Base-by-base conservation (phyloP, 148 eudicot genomes). In the Silene uniflora region DNA sequence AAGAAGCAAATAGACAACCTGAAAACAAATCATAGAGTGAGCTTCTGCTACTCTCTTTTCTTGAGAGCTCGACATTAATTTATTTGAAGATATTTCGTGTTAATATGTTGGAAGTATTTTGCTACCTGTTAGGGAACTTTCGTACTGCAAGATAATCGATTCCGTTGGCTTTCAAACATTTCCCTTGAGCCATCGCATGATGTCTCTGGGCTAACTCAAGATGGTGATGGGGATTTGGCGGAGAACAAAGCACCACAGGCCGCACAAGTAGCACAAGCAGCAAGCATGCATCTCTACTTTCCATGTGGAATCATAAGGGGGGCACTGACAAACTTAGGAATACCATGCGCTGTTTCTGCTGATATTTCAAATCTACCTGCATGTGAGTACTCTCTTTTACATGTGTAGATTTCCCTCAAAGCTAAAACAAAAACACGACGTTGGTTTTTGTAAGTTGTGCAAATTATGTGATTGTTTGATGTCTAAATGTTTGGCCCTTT, bases 301-400 rank as follows among this genome's bases (percentile, higher is more conserved):
- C 99, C 99, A 8, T 95, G 99, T 89, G 99, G 99, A 78, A 95
- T 95, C 78, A 90, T 95, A 82, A 86, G 97, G 76, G 99, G 99
- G 72, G 99, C 97, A 16, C 90, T 95, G 54, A 90, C 99, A 55
- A 95, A 95, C 81, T 87, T 95, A 85, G 99, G 99, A 73, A 95
- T 95, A 58, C 89, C 93, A 1, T 95, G 99, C 88, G 99, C 97
- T 67, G 99, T 95, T 87, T 95, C 99, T 62, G 99, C 99, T 24
- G 99, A 95, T 86, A 95, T 89, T 76, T 92, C 99, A n/a, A 88
- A 81, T 82, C 94, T 90, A 76, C 99, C 99, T 80, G 91, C 97
- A 21, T 95, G 99, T 95, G 75, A 95, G 97, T 87, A 68, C 75
- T 32, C 65, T 18, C 29, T 56, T 49, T 24, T 6, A 42, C 2